Evolutionary conservation across 306 rosid genomes (phyloP).

Genomic region (Medicago lupulina): DNA sequence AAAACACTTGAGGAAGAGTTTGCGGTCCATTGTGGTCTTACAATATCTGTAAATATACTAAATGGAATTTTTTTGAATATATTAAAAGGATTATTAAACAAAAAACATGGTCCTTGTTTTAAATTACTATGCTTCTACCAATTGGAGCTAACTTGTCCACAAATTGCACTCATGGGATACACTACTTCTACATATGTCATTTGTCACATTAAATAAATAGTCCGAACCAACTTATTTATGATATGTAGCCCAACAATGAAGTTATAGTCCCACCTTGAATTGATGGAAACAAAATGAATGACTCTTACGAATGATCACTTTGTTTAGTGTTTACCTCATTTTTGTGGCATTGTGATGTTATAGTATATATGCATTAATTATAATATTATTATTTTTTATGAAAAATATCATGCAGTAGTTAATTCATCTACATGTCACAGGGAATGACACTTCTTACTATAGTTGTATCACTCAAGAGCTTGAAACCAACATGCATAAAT

Average conservation of each 20-base stretch:
- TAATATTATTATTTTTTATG: not conserved
- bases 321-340: slow-evolving; percentile 5
- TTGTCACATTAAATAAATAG: slow-evolving; percentile 25
- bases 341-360: not conserved
- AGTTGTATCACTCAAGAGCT: slow-evolving; percentile 65
- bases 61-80: too few relatives aligned
- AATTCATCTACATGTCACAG: slow-evolving; percentile 46
- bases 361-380: not conserved
- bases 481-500: slow-evolving; percentile 66
- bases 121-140: not conserved
- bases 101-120: too few relatives aligned
- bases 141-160: slow-evolving; percentile 15
- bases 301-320: not conserved
- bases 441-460: slow-evolving; percentile 77
- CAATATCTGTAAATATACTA: not conserved
- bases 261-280: slow-evolving; percentile 40
- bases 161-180: slow-evolving; percentile 33
- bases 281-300: slow-evolving; percentile 13
- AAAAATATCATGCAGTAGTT: not conserved
- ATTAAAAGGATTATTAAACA: not conserved
- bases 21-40: too few relatives aligned
- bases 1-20: not conserved
- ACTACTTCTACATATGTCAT: slow-evolving; percentile 4
- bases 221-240: slow-evolving; percentile 26
- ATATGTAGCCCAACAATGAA: slow-evolving; percentile 40